Base-by-base conservation (phyloP, 2,329 filamentous ascomycete genomes). In the Talaromyces sp. region DNA sequence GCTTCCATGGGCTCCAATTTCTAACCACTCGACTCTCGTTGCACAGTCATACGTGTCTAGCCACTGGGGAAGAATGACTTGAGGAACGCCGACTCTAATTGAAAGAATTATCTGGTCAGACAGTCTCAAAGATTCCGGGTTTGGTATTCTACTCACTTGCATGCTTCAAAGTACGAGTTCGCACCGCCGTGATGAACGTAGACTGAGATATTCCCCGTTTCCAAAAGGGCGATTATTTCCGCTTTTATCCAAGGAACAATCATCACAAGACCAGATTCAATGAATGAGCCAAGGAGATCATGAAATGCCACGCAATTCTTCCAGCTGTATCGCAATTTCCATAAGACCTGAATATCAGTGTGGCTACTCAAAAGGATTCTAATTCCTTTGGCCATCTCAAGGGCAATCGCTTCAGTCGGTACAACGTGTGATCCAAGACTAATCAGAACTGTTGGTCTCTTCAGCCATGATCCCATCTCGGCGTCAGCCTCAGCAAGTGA, bases 181-280 rank as follows among this genome's bases (percentile, higher is more conserved):
- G 77, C 75, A 3, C 78, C 78, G 7, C 78, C 78, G 51, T 81
- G 78, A 47, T 79, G 73, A 2, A 80, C 66, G 9, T 75, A 70
- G 22, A 73, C 75, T 2, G 69, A 64, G 4, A 81, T 60, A 14
- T 70, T 59, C 0, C 74, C 74, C 3, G 68, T 71, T 24, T 70
- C 58, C 5, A 81, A 47, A 41, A 67, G 19, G 8, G 60, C 57
- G 40, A 62, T 62, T 13, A 63, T 61, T 13, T 64, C 60, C 2
- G 59, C 37, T 24, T 58, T 16, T 13, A 63, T 62, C 62, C 62
- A 64, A 27, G 50, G 29, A 1, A 60, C 43, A 3, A 58, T 48
- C 16, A 44, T 58, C n/a, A 61, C 58, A 13, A 49, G 51, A 3
- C 49, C 52, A 3, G 48, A 19, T 11, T 40, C 27, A 6, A 63